Evolutionary conservation across 129 eudicot species (phyloP).

Genomic region (Centaurea solstitialis): DNA sequence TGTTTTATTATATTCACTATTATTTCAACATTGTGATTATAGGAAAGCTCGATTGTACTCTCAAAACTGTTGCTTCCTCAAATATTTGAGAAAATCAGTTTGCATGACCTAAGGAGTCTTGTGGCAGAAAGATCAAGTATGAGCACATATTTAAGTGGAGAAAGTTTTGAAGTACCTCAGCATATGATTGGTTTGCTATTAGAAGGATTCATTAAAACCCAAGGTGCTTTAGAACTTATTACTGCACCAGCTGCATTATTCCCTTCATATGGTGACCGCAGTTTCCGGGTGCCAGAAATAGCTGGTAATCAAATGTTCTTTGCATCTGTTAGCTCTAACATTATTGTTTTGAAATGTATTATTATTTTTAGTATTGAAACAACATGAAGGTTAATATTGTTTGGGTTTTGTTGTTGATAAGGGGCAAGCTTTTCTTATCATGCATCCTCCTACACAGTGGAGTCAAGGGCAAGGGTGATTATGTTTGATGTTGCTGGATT

Average conservation of each 20-base stretch:
- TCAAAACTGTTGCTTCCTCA: constrained; percentile 85
- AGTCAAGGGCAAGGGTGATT: constrained; percentile 76
- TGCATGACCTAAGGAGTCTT: constrained; percentile 80
- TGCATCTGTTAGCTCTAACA: no score
- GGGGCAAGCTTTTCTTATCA: constrained; percentile 58
- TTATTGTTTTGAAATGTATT: no score
- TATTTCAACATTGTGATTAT: constrained; percentile 14
- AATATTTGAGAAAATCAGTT: constrained; percentile 70
- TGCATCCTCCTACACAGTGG: constrained; percentile 62
- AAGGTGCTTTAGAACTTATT: constrained; percentile 63
- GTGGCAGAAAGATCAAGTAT: constrained; percentile 80
- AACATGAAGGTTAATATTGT: not conserved
- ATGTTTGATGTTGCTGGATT: constrained; percentile 64
- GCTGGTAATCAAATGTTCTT: constrained; percentile 42
- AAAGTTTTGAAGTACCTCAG: constrained; percentile 68
- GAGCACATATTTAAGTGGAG: constrained; percentile 67
- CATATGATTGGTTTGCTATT: constrained; percentile 66
- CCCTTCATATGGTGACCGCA: constrained; percentile 52
- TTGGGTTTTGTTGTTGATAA: not conserved
- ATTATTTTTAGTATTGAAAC: not conserved
- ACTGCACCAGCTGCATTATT: constrained; percentile 70
- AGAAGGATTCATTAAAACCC: constrained; percentile 80
- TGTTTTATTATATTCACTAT: not conserved
- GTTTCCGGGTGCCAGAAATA: constrained; percentile 56
- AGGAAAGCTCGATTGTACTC: constrained; percentile 86